Evolutionary conservation across 768 basidiomycete species (phyloP).

Genomic region (Lactarius akahatsu): DNA sequence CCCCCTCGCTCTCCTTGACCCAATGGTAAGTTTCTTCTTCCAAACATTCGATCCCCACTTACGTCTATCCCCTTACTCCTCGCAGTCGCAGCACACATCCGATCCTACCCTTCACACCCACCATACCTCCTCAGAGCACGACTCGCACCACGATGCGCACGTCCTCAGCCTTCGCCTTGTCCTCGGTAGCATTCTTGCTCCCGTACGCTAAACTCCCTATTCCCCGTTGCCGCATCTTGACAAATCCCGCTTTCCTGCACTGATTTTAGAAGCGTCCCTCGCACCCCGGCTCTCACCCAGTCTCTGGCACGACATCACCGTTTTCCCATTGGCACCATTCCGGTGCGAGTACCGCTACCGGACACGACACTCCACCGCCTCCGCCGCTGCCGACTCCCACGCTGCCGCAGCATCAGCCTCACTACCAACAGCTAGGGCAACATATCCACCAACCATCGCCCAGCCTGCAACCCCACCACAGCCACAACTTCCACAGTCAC

Average conservation of each 20-base stretch:
- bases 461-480: constrained; percentile 7
- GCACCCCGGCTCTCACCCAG: constrained; percentile 42
- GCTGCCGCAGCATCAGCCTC: constrained; percentile 6
- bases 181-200: constrained; percentile 58
- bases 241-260: constrained; percentile 10
- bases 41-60: neutral
- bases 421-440: constrained; percentile 2
- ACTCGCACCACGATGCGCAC: constrained; percentile 36
- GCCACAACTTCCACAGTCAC: constrained; percentile 2
- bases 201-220: constrained; percentile 42
- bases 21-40: constrained; percentile 3
- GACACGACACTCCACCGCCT: constrained; percentile 26
- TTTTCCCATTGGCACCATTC: constrained; percentile 40
- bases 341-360: neutral
- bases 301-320: constrained; percentile 53
- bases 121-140: constrained; percentile 26
- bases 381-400: constrained; percentile 32
- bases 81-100: constrained; percentile 11
- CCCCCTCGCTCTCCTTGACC: neutral
- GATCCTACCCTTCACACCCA: constrained; percentile 4
- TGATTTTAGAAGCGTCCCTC: constrained; percentile 48
- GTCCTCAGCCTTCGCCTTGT: constrained; percentile 47
- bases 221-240: constrained; percentile 3
- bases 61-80: neutral
- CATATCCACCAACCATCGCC: constrained; percentile 19